These are phyloP conservation scores for Aphanoascus verrucosus DNA, from an alignment of 2,329 filamentous ascomycete species.

Conservation along the genomic window DNA sequence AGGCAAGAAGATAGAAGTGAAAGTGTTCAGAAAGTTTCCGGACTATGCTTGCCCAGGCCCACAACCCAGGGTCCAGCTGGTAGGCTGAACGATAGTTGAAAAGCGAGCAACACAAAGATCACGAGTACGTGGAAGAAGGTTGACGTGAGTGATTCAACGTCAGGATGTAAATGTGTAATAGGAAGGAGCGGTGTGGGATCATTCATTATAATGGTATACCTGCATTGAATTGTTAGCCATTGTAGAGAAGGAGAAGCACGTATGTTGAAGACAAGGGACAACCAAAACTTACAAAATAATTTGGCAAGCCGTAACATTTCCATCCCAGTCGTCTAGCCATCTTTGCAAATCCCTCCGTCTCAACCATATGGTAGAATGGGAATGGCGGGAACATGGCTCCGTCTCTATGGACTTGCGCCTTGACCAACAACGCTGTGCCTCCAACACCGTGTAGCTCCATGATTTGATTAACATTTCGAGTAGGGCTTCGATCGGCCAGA, in stretches of 20 bases:
- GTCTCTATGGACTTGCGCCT: conserved; percentile 91
- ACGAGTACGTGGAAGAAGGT: neutral
- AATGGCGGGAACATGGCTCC: conserved; percentile 98
- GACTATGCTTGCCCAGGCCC: neutral
- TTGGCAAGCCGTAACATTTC: conserved; percentile 76
- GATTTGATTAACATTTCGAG: conserved; percentile 49
- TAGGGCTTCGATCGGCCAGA: conserved; percentile 50
- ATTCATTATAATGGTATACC: conserved; percentile 89
- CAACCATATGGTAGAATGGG: conserved; percentile 89
- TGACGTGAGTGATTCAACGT: neutral
- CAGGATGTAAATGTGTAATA: neutral
- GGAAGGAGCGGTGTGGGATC: neutral
- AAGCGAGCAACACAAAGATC: neutral
- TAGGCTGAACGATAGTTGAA: neutral
- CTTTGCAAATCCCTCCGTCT: conserved; percentile 95
- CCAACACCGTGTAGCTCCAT: conserved; percentile 85
- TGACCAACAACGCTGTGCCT: conserved; percentile 83
- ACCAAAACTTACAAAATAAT: conserved; percentile 68
- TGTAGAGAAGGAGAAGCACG: neutral
- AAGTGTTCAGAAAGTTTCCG: neutral
- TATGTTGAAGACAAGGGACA: neutral
- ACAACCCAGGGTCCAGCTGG: neutral
- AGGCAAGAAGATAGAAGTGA: neutral
- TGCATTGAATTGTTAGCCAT: conserved; percentile 29
- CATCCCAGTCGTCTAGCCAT: conserved; percentile 88